Conservation (phyloP, 352 stramenopile species). For the Phytopythium kandeliae region DNA sequence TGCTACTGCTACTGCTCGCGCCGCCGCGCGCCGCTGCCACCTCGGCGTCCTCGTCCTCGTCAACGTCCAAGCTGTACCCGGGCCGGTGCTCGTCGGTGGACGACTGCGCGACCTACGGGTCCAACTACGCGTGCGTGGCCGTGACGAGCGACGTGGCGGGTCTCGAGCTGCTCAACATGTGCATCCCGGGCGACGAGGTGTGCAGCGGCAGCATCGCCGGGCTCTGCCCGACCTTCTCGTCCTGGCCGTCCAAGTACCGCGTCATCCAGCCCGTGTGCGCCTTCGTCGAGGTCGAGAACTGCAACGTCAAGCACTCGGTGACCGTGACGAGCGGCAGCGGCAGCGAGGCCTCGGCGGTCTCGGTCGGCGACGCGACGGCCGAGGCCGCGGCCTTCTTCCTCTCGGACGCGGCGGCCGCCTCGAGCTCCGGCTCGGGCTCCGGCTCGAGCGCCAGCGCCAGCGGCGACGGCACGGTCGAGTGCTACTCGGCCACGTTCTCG, state of each 20-base stretch:
- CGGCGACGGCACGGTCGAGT: slow-evolving; percentile 39
- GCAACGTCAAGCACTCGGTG: slow-evolving; percentile 44
- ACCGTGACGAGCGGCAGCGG: slow-evolving; percentile 11
- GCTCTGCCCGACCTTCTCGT: slow-evolving; percentile 65
- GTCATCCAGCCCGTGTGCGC: slow-evolving; percentile 68
- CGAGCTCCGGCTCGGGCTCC: no score
- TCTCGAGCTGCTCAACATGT: slow-evolving; percentile 64
- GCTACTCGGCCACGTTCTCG: slow-evolving; percentile 64
- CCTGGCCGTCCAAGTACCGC: slow-evolving; percentile 64
- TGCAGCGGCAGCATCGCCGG: slow-evolving; percentile 60
- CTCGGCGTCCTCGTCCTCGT: not conserved
- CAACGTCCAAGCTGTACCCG: slow-evolving; percentile 36
- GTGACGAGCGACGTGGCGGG: slow-evolving; percentile 54
- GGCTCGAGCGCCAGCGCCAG: no score
- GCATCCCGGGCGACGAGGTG: slow-evolving; percentile 40
- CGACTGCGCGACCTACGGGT: slow-evolving; percentile 54
- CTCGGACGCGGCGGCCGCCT: slow-evolving; percentile 12
- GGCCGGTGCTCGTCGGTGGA: slow-evolving; percentile 39
- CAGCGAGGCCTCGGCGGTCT: slow-evolving; percentile 7
- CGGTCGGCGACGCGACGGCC: slow-evolving; percentile 12
- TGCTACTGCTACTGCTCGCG: slow-evolving; percentile 8
- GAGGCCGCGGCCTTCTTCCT: slow-evolving; percentile 13
- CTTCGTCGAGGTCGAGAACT: slow-evolving; percentile 58
- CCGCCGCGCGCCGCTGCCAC: slow-evolving; percentile 9
- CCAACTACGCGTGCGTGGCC: slow-evolving; percentile 60